These are phyloP conservation scores for Plasmopara viticola DNA, from an alignment of 352 stramenopile genomes.

Conservation along the genomic window DNA sequence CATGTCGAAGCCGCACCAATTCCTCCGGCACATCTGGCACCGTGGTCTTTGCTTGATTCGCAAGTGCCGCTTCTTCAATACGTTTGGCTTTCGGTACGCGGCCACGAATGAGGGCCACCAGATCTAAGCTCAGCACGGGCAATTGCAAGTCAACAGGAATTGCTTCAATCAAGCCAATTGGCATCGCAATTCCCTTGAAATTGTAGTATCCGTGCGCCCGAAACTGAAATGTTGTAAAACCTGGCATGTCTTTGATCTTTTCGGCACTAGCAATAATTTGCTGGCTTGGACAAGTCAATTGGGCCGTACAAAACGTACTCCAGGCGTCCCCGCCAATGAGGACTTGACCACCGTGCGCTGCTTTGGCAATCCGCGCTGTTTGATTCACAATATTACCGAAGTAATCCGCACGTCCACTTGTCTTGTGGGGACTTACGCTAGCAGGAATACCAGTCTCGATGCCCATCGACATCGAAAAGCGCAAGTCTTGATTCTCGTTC, in stretches of 20 bases:
- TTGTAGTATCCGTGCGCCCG: constrained; percentile 75
- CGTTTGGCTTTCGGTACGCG: constrained; percentile 54
- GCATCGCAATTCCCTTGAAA: constrained; percentile 83
- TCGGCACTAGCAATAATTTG: constrained; percentile 40
- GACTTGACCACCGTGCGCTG: constrained; percentile 68
- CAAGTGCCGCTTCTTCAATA: constrained; percentile 44
- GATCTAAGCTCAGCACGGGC: constrained; percentile 37
- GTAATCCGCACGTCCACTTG: constrained; percentile 81
- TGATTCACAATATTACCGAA: constrained; percentile 89
- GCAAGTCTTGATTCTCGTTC: constrained; percentile 69
- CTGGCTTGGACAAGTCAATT: constrained; percentile 26
- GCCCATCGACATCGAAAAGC: constrained; percentile 86
- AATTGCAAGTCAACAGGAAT: constrained; percentile 63
- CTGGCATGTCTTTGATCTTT: constrained; percentile 35
- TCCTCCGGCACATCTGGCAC: constrained; percentile 49
- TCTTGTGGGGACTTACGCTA: constrained; percentile 85
- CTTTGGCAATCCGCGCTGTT: constrained; percentile 82
- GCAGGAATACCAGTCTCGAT: constrained; percentile 77
- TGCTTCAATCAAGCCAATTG: constrained; percentile 73
- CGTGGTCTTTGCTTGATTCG: constrained; percentile 39
- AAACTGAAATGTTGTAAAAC: constrained; percentile 74
- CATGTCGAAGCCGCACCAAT: constrained; percentile 53
- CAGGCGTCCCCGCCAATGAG: constrained; percentile 78
- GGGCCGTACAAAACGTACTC: constrained; percentile 48
- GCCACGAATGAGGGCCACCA: constrained; percentile 26